These are phyloP conservation scores for Exophiala aquamarina DNA, from an alignment of 2,329 filamentous ascomycete species.

Conservation along the genomic window DNA sequence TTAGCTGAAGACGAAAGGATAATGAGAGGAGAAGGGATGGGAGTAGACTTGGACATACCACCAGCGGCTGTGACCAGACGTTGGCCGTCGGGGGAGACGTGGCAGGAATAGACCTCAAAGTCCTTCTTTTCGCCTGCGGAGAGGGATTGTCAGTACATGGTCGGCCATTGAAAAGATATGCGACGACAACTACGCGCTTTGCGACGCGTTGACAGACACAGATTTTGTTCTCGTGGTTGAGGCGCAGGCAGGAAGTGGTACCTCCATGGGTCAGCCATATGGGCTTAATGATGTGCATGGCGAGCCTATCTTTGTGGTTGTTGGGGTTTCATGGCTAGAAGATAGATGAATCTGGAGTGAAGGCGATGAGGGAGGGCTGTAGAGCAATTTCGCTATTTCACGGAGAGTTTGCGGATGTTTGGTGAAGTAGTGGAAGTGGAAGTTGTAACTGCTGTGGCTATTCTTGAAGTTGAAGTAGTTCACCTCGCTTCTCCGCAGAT, in stretches of 20 bases:
- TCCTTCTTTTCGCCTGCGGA: constrained; percentile 86
- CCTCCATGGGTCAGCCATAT: constrained; percentile 94
- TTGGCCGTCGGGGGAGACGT: constrained; percentile 91
- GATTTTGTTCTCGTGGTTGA: background rate
- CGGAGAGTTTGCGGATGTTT: too few relatives aligned
- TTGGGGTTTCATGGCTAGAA: constrained; percentile 12
- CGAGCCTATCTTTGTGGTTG: constrained; percentile 17
- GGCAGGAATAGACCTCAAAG: constrained; percentile 97
- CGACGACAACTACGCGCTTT: constrained; percentile 21
- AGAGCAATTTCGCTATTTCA: constrained; percentile 3
- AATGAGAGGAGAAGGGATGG: background rate
- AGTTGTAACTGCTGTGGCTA: too few relatives aligned
- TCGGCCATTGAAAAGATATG: background rate
- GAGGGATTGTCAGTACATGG: constrained; percentile 12
- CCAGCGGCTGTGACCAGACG: constrained; percentile 91
- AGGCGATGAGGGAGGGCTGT: background rate
- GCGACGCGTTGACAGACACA: constrained; percentile 17
- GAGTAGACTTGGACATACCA: constrained; percentile 59
- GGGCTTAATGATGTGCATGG: constrained; percentile 88
- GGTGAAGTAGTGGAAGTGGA: too few relatives aligned
- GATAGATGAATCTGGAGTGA: background rate
- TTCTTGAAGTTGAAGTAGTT: too few relatives aligned
- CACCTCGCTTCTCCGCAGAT: too few relatives aligned
- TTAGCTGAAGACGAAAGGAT: background rate
- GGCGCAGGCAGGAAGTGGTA: constrained; percentile 41